Conservation (phyloP, 305 asterid species). For the Fraxinus xanthoxyloides region DNA sequence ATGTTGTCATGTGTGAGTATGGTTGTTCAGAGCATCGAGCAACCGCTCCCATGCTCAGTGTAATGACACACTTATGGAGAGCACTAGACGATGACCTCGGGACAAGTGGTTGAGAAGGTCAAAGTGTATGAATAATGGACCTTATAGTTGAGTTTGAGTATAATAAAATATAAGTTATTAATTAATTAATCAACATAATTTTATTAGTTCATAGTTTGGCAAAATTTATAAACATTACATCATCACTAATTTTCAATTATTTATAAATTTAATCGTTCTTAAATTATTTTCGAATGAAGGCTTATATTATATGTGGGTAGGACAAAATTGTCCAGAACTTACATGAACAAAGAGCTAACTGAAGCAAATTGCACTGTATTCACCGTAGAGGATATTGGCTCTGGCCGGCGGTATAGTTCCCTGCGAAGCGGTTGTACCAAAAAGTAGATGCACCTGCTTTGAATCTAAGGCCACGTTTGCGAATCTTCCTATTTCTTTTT, state of each 20-base stretch:
- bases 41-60: not conserved
- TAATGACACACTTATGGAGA: not conserved
- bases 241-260: not conserved
- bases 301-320: not conserved
- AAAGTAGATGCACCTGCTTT: slow-evolving; percentile 35
- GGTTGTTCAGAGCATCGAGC: not conserved
- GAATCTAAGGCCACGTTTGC: slow-evolving; percentile 30
- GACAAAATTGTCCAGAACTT: not conserved
- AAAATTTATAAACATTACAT: not conserved
- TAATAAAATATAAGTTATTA: no score
- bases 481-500: not conserved
- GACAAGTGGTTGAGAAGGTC: not conserved
- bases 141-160: not conserved
- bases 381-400: not conserved
- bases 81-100: not conserved
- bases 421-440: slow-evolving; percentile 39
- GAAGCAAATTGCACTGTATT: not conserved
- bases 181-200: no score
- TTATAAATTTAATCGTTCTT: no score
- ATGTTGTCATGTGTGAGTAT: not conserved
- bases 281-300: no score
- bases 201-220: not conserved
- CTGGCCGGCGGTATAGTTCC: not conserved
- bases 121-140: no score
- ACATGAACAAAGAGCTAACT: not conserved